Evolutionary conservation across 2,329 filamentous ascomycete genomes (phyloP).

Genomic region (Xylariales sp.): DNA sequence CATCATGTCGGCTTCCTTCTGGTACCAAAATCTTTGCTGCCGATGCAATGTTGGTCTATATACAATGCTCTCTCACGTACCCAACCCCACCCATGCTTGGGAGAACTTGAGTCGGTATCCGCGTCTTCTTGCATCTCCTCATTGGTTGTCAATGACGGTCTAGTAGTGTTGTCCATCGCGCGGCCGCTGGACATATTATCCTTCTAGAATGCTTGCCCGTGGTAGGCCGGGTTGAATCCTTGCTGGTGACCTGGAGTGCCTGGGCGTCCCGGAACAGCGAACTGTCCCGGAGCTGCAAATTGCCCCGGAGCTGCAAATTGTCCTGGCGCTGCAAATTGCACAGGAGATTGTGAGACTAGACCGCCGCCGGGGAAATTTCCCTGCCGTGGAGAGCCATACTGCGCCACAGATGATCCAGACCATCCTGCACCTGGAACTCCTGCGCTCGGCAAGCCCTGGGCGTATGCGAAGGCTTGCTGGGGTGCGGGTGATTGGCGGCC

Average conservation of each 20-base stretch:
- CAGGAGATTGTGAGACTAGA: constrained; percentile 15
- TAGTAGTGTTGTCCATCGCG: not conserved
- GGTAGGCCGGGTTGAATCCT: constrained; percentile 13
- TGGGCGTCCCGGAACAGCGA: constrained; percentile 14
- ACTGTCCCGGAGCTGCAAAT: constrained; percentile 14
- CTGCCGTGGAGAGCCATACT: constrained; percentile 21
- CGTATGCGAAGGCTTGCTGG: constrained; percentile 21
- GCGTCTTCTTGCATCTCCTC: not conserved
- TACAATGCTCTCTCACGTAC: constrained; percentile 3
- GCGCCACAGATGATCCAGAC: constrained; percentile 17
- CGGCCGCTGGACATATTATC: not conserved
- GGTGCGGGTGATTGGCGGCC: constrained; percentile 18
- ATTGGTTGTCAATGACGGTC: not conserved
- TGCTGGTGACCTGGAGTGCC: constrained; percentile 10
- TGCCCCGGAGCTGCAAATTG: constrained; percentile 19
- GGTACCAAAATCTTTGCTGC: too few relatives aligned
- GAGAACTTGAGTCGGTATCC: not conserved
- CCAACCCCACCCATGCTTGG: not conserved
- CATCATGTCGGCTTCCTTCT: too few relatives aligned
- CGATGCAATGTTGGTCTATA: constrained; percentile 2
- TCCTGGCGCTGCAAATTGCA: constrained; percentile 12
- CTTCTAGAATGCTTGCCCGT: constrained; percentile 25
- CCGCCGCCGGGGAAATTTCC: constrained; percentile 19
- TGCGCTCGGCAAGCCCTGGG: constrained; percentile 18
- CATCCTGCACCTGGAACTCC: constrained; percentile 27